A percentile compares a stretch with the other conserved stretches of the same genome.
These are phyloP conservation scores for Phytophthora melonis DNA, from an alignment of 352 stramenopile genomes.

Conservation along the genomic window DNA sequence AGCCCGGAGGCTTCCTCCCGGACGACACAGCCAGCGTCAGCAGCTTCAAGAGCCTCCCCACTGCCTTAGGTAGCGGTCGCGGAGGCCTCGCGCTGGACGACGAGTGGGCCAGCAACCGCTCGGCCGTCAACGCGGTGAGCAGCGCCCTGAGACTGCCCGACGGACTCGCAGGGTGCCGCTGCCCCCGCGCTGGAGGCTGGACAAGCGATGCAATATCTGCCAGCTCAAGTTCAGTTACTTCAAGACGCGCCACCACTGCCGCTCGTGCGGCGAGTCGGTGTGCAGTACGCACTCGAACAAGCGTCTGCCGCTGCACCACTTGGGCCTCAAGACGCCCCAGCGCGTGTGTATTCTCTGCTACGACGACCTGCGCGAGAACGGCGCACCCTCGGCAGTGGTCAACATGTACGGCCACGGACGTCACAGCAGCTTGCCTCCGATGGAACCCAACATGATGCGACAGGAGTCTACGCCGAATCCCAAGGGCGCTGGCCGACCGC, in stretches of 20 bases:
- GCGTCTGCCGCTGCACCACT: conserved; percentile 67
- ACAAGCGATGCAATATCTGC: conserved; percentile 87
- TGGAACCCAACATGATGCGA: conserved; percentile 41
- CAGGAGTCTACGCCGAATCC: conserved; percentile 38
- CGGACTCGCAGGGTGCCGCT: conserved; percentile 47
- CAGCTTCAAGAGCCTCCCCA: conserved; percentile 37
- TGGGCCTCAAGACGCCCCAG: conserved; percentile 66
- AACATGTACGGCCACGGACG: conserved; percentile 69
- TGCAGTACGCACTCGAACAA: conserved; percentile 85
- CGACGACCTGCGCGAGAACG: conserved; percentile 79
- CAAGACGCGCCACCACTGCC: conserved; percentile 88
- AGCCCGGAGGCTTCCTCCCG: conserved; percentile 35
- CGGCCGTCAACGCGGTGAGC: conserved; percentile 30
- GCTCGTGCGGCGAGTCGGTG: conserved; percentile 88
- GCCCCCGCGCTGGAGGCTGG: conserved; percentile 75
- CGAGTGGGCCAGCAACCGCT: conserved; percentile 31
- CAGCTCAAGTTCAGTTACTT: conserved; percentile 90
- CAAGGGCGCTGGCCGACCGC: conserved; percentile 35
- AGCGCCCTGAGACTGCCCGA: conserved; percentile 44
- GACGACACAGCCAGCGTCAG: conserved; percentile 42
- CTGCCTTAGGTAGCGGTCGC: conserved; percentile 17
- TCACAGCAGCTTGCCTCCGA: conserved; percentile 38
- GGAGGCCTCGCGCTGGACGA: conserved; percentile 28
- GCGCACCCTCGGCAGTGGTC: conserved; percentile 76
- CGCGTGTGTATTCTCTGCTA: conserved; percentile 86